These are phyloP conservation scores for Sporisorium reilianum DNA, from an alignment of 1,284 basidiomycete species.

Conservation along the genomic window DNA sequence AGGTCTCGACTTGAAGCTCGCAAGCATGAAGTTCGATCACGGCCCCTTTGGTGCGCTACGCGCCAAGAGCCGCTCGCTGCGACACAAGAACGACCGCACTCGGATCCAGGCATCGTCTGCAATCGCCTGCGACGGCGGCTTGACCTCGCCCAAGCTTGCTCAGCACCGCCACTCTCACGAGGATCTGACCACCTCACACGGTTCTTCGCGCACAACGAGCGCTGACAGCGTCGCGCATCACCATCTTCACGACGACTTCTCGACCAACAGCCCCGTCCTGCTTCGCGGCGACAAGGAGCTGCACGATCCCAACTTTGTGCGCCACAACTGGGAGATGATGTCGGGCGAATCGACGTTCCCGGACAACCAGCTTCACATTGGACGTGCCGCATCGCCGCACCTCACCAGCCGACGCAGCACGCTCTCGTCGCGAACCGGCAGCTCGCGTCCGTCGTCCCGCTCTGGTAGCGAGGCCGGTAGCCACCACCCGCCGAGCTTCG, in stretches of 20 bases:
- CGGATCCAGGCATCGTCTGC: slow-evolving; percentile 33
- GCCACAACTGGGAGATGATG: slow-evolving; percentile 52
- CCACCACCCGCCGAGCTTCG: slow-evolving; percentile 21
- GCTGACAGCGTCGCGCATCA: slow-evolving; percentile 17
- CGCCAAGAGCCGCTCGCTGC: slow-evolving; percentile 32
- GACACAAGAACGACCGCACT: slow-evolving; percentile 32
- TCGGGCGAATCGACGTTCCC: slow-evolving; percentile 23
- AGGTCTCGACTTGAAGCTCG: slow-evolving; percentile 1
- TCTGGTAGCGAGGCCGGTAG: slow-evolving; percentile 39
- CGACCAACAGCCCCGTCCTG: slow-evolving; percentile 32
- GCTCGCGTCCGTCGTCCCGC: slow-evolving; percentile 38
- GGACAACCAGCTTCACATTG: slow-evolving; percentile 34
- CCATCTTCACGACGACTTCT: slow-evolving; percentile 15
- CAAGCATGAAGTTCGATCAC: slow-evolving; percentile 41
- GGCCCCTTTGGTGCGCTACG: slow-evolving; percentile 31
- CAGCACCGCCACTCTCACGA: slow-evolving; percentile 24
- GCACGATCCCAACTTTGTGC: slow-evolving; percentile 46
- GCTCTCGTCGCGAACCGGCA: slow-evolving; percentile 28
- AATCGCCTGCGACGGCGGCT: slow-evolving; percentile 19
- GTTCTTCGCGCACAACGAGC: slow-evolving; percentile 16
- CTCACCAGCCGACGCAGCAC: slow-evolving; percentile 35
- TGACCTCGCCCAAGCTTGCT: slow-evolving; percentile 20
- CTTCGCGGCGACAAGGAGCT: slow-evolving; percentile 43
- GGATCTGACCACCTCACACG: slow-evolving; percentile 8
- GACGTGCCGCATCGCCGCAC: slow-evolving; percentile 23